These are phyloP conservation scores for Hypoxylon sp. DNA, from an alignment of 2,329 filamentous ascomycete species.

Conservation along the genomic window DNA sequence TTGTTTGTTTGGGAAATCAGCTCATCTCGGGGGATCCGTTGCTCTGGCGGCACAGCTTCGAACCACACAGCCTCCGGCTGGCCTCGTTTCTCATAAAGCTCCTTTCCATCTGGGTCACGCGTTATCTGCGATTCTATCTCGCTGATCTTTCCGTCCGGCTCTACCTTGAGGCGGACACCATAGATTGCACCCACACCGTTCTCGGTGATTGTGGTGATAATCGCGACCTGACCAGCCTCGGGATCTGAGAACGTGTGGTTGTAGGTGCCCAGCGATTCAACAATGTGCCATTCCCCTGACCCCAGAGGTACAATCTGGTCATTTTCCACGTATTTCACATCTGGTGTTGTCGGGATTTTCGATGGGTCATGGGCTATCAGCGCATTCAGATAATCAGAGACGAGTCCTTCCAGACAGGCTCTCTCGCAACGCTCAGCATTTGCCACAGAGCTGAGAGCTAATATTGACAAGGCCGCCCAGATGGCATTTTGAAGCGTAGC, in stretches of 20 bases:
- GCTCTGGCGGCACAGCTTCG: conserved; percentile 29
- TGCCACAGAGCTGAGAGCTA: conserved; percentile 16
- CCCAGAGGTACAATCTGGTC: conserved; percentile 36
- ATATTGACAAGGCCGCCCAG: conserved; percentile 16
- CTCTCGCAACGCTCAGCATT: conserved; percentile 27
- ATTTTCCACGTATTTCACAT: conserved; percentile 39
- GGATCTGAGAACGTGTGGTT: conserved; percentile 41
- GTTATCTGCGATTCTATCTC: conserved; percentile 41
- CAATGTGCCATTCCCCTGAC: conserved; percentile 40
- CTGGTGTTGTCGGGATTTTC: conserved; percentile 25
- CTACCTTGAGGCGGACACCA: conserved; percentile 35
- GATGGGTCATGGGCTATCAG: conserved; percentile 36
- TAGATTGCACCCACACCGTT: conserved; percentile 40
- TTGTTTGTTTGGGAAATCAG: conserved; percentile 37
- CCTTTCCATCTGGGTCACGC: conserved; percentile 30
- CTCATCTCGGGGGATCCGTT: conserved; percentile 33
- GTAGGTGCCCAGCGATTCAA: conserved; percentile 36
- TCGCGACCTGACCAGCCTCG: conserved; percentile 37
- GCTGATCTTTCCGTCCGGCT: conserved; percentile 36
- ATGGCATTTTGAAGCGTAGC: conserved; percentile 20
- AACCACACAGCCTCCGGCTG: conserved; percentile 37
- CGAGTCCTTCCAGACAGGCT: conserved; percentile 28
- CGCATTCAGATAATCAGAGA: conserved; percentile 35
- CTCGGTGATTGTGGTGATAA: conserved; percentile 36
- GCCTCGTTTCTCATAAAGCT: conserved; percentile 29